A percentile compares a stretch with the other conserved stretches of the same genome.
Evolutionary conservation across 768 basidiomycete genomes (phyloP).

Genomic region (Termitomyces sp.): DNA sequence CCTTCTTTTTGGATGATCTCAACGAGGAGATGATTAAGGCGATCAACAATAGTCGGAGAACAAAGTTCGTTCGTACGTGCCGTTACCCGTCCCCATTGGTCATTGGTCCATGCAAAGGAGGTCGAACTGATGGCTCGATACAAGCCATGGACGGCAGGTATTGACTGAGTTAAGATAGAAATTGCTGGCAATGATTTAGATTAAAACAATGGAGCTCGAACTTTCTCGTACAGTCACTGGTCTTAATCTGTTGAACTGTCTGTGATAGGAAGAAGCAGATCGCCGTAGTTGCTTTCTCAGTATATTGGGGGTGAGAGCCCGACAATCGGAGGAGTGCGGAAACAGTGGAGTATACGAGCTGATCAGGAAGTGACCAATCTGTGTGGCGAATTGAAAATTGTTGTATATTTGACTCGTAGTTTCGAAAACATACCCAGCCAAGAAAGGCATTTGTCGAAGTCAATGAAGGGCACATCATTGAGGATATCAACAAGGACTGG

Average conservation of each 20-base stretch:
- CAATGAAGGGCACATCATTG: slow-evolving; percentile 63
- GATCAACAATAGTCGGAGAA: slow-evolving; percentile 60
- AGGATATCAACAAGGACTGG: slow-evolving; percentile 63
- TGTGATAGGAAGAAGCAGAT: slow-evolving; percentile 56
- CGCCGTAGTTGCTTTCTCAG: slow-evolving; percentile 45
- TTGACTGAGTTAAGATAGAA: slow-evolving; percentile 67
- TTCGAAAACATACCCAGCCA: slow-evolving; percentile 60
- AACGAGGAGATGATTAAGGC: slow-evolving; percentile 62
- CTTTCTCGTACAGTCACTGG: slow-evolving; percentile 42
- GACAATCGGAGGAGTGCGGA: slow-evolving; percentile 70
- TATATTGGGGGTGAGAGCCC: slow-evolving; percentile 42
- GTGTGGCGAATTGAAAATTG: neutral
- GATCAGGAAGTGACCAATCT: slow-evolving; percentile 89
- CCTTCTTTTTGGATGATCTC: slow-evolving; percentile 57
- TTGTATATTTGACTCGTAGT: neutral
- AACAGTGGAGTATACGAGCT: slow-evolving; percentile 74
- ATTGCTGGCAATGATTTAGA: slow-evolving; percentile 38
- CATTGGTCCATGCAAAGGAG: slow-evolving; percentile 64
- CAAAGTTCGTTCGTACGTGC: slow-evolving; percentile 54
- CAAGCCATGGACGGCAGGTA: slow-evolving; percentile 80
- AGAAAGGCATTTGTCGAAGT: slow-evolving; percentile 73
- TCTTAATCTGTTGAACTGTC: slow-evolving; percentile 50
- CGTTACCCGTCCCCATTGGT: slow-evolving; percentile 59
- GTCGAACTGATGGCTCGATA: slow-evolving; percentile 83
- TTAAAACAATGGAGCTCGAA: neutral